A percentile compares a stretch with the other conserved stretches of the same genome.
Conservation (phyloP, 495 filamentous ascomycete species). For the Extremus antarcticus region DNA sequence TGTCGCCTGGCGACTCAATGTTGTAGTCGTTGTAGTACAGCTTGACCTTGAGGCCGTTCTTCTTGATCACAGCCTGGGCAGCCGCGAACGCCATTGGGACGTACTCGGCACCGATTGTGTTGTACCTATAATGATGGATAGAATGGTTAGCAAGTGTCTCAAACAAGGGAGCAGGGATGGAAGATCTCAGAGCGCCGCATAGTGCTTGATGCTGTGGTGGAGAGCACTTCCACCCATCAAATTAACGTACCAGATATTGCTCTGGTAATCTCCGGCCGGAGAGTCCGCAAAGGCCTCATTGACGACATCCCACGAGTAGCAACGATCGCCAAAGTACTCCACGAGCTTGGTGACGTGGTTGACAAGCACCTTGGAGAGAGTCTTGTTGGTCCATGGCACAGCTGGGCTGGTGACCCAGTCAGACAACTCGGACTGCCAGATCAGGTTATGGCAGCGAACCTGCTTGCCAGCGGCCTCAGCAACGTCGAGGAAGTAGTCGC, state of each 20-base stretch:
- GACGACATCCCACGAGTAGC: slow-evolving; percentile 32
- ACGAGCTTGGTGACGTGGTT: slow-evolving; percentile 28
- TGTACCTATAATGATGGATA: too few species aligned
- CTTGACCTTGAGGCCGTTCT: slow-evolving; percentile 27
- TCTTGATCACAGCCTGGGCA: slow-evolving; percentile 33
- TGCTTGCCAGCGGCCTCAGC: slow-evolving; percentile 17
- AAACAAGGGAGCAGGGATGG: too few species aligned
- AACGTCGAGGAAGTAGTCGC: slow-evolving; percentile 22
- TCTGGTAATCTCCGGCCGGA: slow-evolving; percentile 22
- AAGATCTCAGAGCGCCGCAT: too few species aligned
- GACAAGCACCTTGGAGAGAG: slow-evolving; percentile 21
- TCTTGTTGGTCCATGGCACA: slow-evolving; percentile 20
- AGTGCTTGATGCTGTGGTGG: too few species aligned
- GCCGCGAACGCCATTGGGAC: slow-evolving; percentile 26
- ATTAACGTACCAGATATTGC: slow-evolving; percentile 23
- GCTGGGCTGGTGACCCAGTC: slow-evolving; percentile 23
- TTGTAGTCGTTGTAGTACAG: slow-evolving; percentile 63
- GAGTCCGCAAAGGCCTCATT: slow-evolving; percentile 31
- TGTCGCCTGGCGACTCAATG: slow-evolving; percentile 44
- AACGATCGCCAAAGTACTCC: slow-evolving; percentile 23
- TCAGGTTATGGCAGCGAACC: slow-evolving; percentile 29
- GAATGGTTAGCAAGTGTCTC: too few species aligned
- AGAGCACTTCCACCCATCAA: too few species aligned
- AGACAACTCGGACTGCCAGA: slow-evolving; percentile 29
- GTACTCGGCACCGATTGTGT: slow-evolving; percentile 25